phyloP scores from a whole-genome alignment of 2,329 filamentous ascomycete species.

The Cercospora sesami region DNA sequence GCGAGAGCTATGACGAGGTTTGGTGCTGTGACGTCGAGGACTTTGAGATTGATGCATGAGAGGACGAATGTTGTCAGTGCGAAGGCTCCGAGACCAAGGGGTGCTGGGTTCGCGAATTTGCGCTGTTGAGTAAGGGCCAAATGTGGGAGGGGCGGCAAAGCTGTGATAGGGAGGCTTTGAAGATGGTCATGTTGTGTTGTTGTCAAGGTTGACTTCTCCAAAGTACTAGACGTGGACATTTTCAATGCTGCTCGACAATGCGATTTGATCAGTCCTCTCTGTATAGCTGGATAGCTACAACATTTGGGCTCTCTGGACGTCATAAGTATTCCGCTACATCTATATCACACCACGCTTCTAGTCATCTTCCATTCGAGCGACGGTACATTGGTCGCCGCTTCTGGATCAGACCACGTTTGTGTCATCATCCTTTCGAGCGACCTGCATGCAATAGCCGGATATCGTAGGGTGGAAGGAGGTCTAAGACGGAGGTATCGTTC shows the following conservation, averaged over 20 bases:
- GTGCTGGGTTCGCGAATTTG: conserved; percentile 75
- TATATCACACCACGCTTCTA: background rate
- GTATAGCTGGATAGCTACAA: background rate
- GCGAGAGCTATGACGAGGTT: conserved; percentile 69
- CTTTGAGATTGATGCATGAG: conserved; percentile 69
- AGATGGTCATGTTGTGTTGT: background rate
- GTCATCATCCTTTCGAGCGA: background rate
- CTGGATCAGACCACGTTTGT: background rate
- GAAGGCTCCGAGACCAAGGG: conserved; percentile 74
- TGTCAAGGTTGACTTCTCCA: background rate
- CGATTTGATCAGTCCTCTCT: background rate
- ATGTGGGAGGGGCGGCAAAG: background rate
- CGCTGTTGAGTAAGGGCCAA: conserved; percentile 2
- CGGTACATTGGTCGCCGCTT: background rate
- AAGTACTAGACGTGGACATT: background rate
- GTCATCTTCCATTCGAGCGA: background rate
- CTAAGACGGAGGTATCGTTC: background rate
- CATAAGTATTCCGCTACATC: background rate
- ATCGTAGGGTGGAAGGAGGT: background rate
- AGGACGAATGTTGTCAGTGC: conserved; percentile 81
- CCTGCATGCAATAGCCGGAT: background rate
- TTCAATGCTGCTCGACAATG: background rate
- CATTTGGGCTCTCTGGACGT: background rate
- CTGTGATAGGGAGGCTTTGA: background rate
- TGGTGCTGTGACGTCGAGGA: conserved; percentile 59